Percentiles rank a stretch among this genome's conserved stretches.
phyloP scores from a whole-genome alignment of 2,329 filamentous ascomycete species.

The Neofusicoccum umdonicola region DNA sequence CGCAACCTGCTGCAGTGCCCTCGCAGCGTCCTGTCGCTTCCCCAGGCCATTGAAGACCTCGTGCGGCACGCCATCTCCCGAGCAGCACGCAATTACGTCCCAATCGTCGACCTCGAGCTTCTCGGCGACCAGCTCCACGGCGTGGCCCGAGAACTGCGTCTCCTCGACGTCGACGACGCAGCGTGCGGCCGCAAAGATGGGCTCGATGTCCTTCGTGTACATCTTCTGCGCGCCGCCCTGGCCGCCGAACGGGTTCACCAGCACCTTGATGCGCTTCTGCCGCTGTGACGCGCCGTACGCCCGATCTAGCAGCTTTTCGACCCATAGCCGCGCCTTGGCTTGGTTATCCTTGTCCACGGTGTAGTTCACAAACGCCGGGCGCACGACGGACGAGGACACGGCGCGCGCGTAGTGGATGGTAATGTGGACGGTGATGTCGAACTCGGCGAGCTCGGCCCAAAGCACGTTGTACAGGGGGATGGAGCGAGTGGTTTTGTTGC shows the following conservation, averaged over 20 bases:
- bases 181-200: conserved; percentile 77
- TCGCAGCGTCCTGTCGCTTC: conserved; percentile 69
- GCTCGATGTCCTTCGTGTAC: conserved; percentile 73
- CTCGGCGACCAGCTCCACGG: conserved; percentile 66
- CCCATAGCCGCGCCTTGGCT: conserved; percentile 58
- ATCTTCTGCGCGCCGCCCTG: conserved; percentile 71
- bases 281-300: conserved; percentile 69
- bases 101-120: conserved; percentile 74
- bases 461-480: conserved; percentile 83
- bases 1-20: conserved; percentile 73
- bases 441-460: conserved; percentile 67
- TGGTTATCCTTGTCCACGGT: conserved; percentile 53
- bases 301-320: conserved; percentile 61
- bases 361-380: conserved; percentile 62
- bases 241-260: conserved; percentile 89
- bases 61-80: conserved; percentile 86
- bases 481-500: conserved; percentile 51
- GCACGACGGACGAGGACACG: conserved; percentile 56
- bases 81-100: conserved; percentile 85
- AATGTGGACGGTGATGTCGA: conserved; percentile 66
- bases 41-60: conserved; percentile 94
- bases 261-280: conserved; percentile 76
- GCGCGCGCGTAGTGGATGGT: conserved; percentile 69
- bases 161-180: conserved; percentile 72
- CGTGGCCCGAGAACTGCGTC: conserved; percentile 73